phyloP scores from a whole-genome alignment of 495 filamentous ascomycete genomes.

The Neohortaea acidophila region DNA sequence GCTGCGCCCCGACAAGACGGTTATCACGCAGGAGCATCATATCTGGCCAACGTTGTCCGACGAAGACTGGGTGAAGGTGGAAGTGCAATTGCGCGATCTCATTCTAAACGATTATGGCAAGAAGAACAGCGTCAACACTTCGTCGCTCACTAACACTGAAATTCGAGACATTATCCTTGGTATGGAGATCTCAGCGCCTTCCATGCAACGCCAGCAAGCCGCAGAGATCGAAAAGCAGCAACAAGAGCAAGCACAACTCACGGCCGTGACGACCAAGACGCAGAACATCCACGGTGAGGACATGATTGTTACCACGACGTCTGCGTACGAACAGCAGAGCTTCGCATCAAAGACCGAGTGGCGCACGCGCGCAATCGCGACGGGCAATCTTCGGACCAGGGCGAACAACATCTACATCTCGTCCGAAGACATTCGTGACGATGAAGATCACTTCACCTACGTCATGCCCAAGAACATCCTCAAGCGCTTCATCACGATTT shows the following conservation, averaged over 20 bases:
- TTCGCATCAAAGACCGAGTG: constrained; percentile 99
- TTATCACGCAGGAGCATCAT: constrained; percentile 97
- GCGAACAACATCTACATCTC: constrained; percentile 99
- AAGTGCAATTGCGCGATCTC: constrained; percentile 86
- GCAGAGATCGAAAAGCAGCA: constrained; percentile 99
- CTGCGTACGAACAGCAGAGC: constrained; percentile 89
- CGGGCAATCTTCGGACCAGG: constrained; percentile 84
- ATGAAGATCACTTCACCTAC: constrained; percentile 72
- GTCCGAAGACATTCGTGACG: constrained; percentile 72
- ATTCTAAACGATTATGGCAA: constrained; percentile 98
- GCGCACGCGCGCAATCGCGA: constrained; percentile 92
- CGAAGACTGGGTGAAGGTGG: constrained; percentile 98
- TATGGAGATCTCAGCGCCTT: constrained; percentile 98
- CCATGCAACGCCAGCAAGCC: constrained; percentile 95
- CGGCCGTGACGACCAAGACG: constrained; percentile 94
- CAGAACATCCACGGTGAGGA: constrained; percentile 97
- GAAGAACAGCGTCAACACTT: constrained; percentile 99
- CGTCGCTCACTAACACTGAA: constrained; percentile 88
- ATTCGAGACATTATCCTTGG: constrained; percentile 97
- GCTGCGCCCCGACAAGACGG: constrained; percentile 91
- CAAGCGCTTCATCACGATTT: constrained; percentile 96
- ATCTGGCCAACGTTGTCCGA: constrained; percentile 94
- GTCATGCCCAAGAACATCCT: constrained; percentile 99
- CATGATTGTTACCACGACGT: constrained; percentile 95
- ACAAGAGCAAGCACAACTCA: constrained; percentile 89